These are phyloP conservation scores for Penicillium sp. DNA, from an alignment of 2,329 filamentous ascomycete species.

Conservation along the genomic window DNA sequence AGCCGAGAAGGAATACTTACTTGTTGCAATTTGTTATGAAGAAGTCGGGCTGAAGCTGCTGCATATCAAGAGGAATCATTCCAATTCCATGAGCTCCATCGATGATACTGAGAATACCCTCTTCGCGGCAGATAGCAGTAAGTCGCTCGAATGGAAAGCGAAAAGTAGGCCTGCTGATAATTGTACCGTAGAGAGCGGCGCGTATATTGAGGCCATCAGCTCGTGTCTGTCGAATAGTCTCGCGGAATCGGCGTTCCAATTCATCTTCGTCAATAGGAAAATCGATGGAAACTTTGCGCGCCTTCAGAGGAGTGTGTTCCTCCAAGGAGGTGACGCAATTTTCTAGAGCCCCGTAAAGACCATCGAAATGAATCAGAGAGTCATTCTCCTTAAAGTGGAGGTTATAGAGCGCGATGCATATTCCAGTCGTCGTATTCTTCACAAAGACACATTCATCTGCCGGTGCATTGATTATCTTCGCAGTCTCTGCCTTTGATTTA, in stretches of 20 bases:
- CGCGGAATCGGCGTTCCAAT: constrained; percentile 62
- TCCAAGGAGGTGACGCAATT: constrained; percentile 70
- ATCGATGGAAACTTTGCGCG: constrained; percentile 58
- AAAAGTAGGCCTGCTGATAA: constrained; percentile 76
- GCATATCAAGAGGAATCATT: constrained; percentile 71
- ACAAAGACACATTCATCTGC: constrained; percentile 71
- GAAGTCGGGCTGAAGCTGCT: constrained; percentile 73
- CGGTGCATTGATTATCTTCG: constrained; percentile 65
- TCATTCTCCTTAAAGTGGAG: constrained; percentile 69
- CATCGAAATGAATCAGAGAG: constrained; percentile 72
- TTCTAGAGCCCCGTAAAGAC: constrained; percentile 75
- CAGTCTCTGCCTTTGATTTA: constrained; percentile 63
- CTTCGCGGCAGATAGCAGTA: constrained; percentile 62
- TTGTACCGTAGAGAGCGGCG: constrained; percentile 74
- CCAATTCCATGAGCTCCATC: constrained; percentile 87
- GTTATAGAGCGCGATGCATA: constrained; percentile 76
- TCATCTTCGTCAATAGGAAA: constrained; percentile 70
- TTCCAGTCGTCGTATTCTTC: constrained; percentile 70
- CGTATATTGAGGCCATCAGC: constrained; percentile 62
- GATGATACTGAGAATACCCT: constrained; percentile 70
- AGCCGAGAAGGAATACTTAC: constrained; percentile 21
- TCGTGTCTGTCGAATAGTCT: constrained; percentile 55
- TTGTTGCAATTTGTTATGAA: constrained; percentile 87
- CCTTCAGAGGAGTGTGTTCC: constrained; percentile 61
- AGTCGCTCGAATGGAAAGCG: constrained; percentile 75